phyloP scores from a whole-genome alignment of 257 asterid species.

The Solanum pimpinellifolium region DNA sequence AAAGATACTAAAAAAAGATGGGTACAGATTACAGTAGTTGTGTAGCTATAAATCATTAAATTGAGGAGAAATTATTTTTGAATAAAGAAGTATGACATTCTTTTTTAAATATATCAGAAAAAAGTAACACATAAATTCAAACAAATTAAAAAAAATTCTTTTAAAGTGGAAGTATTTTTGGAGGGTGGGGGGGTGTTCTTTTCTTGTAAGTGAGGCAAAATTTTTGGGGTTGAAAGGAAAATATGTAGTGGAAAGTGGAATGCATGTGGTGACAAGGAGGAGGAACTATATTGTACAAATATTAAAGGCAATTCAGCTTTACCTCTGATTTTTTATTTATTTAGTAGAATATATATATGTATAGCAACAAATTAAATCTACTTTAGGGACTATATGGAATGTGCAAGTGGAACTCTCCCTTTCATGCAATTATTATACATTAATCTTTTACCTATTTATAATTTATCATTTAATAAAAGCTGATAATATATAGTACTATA shows the following conservation, averaged over 20 bases:
- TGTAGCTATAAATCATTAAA: neutral
- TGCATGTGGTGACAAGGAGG: slow-evolving; percentile 71
- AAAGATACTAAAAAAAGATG: neutral
- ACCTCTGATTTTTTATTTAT: slow-evolving; percentile 6
- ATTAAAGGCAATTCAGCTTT: slow-evolving; percentile 63
- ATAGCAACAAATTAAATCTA: neutral
- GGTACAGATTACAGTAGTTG: neutral
- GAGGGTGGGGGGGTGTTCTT: slow-evolving; percentile 14
- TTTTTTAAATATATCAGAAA: neutral
- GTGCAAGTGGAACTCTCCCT: slow-evolving; percentile 64
- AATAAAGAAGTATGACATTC: neutral
- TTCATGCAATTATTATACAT: slow-evolving; percentile 34
- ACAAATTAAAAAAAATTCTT: neutral
- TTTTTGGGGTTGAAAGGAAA: slow-evolving; percentile 32
- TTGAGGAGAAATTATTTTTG: neutral
- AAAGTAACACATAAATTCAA: neutral
- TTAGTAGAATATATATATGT: neutral
- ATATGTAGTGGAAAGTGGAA: slow-evolving; percentile 61
- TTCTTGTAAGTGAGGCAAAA: slow-evolving; percentile 54
- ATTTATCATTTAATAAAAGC: neutral
- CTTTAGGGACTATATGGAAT: slow-evolving; percentile 25
- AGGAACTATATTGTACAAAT: slow-evolving; percentile 29
- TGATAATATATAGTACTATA: neutral
- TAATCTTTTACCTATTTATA: slow-evolving; percentile 1
- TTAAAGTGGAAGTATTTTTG: neutral